Conservation (phyloP, 2,329 filamentous ascomycete genomes). For the Graphiopsis chlorocephala region DNA sequence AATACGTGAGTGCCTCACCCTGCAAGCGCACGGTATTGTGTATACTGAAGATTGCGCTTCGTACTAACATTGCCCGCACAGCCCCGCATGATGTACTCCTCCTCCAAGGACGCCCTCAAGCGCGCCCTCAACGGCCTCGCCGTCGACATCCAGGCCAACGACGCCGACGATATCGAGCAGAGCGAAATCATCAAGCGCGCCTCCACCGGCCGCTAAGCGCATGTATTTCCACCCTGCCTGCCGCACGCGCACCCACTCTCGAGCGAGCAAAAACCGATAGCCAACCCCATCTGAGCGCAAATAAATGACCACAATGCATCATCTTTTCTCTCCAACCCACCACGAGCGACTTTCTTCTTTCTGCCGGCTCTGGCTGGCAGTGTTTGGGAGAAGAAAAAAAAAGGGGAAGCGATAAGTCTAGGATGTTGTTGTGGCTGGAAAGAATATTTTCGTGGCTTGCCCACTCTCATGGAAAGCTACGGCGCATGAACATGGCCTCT, state of each 20-base stretch:
- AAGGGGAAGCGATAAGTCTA: not conserved
- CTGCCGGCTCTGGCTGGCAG: not conserved
- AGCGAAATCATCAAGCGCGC: constrained; percentile 60
- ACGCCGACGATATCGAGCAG: constrained; percentile 71
- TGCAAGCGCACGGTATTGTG: not conserved
- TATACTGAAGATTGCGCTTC: not conserved
- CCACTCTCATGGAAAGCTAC: not conserved
- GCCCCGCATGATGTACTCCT: constrained; percentile 89
- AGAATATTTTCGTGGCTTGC: not conserved
- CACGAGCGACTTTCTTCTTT: not conserved
- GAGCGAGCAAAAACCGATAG: constrained; percentile 2
- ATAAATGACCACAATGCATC: constrained; percentile 8
- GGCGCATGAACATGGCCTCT: not conserved
- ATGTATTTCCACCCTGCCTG: not conserved
- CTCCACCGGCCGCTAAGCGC: constrained; percentile 12
- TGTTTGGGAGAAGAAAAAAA: not conserved
- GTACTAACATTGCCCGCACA: constrained; percentile 34
- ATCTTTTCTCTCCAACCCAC: not conserved
- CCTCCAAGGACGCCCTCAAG: constrained; percentile 84
- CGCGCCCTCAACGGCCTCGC: constrained; percentile 49
- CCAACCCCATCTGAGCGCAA: constrained; percentile 6
- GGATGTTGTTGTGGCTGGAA: not conserved
- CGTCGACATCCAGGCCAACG: constrained; percentile 20
- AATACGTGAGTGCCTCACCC: constrained; percentile 60
- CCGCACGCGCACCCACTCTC: not conserved